Conservation (phyloP, 2,329 filamentous ascomycete genomes). For the Penicillium sp. region DNA sequence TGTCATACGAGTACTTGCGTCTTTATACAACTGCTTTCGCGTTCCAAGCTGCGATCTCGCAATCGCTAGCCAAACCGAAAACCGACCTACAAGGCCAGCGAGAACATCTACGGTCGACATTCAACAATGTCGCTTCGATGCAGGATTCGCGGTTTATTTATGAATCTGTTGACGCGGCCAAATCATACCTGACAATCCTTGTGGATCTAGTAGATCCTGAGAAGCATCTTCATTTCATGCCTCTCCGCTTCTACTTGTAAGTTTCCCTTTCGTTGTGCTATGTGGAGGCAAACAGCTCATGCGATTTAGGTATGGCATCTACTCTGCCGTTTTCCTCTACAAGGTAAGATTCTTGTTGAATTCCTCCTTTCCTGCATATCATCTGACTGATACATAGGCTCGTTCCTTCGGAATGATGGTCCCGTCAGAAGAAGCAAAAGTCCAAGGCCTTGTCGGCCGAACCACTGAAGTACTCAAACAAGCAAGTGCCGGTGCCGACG, state of each 20-base stretch:
- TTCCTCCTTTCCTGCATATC: not conserved
- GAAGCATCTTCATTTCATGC: conserved; percentile 62
- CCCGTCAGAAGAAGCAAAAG: conserved; percentile 53
- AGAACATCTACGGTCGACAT: conserved; percentile 45
- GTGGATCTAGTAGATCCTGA: conserved; percentile 60
- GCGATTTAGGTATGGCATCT: conserved; percentile 49
- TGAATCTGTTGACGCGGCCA: conserved; percentile 63
- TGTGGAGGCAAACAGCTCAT: conserved; percentile 10
- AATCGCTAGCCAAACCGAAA: conserved; percentile 45
- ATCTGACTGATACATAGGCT: conserved; percentile 37
- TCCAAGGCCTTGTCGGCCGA: conserved; percentile 57
- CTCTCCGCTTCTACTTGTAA: conserved; percentile 60
- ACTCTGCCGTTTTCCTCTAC: conserved; percentile 64
- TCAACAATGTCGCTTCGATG: conserved; percentile 57
- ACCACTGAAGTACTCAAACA: conserved; percentile 60
- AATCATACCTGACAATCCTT: conserved; percentile 59
- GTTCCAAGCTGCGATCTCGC: conserved; percentile 66
- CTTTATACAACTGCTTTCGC: conserved; percentile 74
- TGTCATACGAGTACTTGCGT: conserved; percentile 70
- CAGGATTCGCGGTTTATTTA: conserved; percentile 66
- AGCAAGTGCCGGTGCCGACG: conserved; percentile 57
- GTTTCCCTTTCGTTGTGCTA: not conserved
- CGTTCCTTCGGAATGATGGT: conserved; percentile 59
- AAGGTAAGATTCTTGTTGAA: conserved; percentile 46
- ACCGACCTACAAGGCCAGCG: conserved; percentile 35